Base-by-base conservation (phyloP, 768 basidiomycete species). In the Dentipellis sp. region DNA sequence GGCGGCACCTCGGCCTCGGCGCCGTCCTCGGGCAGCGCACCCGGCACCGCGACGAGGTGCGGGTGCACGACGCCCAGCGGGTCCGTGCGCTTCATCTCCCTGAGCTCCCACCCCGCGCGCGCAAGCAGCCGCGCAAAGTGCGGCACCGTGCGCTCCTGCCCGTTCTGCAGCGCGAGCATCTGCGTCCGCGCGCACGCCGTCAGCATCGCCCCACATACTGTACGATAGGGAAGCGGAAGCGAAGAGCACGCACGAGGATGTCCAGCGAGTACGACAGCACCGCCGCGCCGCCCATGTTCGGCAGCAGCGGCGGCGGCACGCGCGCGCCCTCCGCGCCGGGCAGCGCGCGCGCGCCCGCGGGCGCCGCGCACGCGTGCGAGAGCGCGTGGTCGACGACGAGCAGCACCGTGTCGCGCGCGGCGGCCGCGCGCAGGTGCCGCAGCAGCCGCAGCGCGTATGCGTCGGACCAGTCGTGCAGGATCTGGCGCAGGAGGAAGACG, bases 131-230 rank as follows among this genome's bases (percentile, higher is more conserved):
- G 56, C 0, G 60, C 59, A 19, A 73, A 63, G 53, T 75, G 69
- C 1, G 55, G 57, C 21, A 70, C 60, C 0, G 73, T 75, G 10
- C 75, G 67, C 54, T 76, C 75, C 50, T 71, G 69, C 1, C 69
- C 67, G 53, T 74, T 75, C 61, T 68, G 73, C 35, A 69, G 49
- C 1, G 70, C 53, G 50, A 75, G 65, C 74, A 77, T 75, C 75
- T 77, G 53, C 14, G 47, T 14, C 10, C 39, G 39, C 39, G 17
- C 10, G 22, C 47, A 23, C 22, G n/a, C 2, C 22, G 16, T 48
- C 4, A 48, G 47, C 47, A 3, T 48, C 35, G 21, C 23, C 12
- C 23, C 39, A 37, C 17, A 2, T n/a, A 21, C 23, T 8, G n/a
- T n/a, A n/a, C n/a, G n/a, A n/a, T n/a, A n/a, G 8, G 11, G n/a